Evolutionary conservation across 257 asterid species (phyloP), one percentile per base, ranked within the genome.

Genomic region (Ilex aquifolium): DNA sequence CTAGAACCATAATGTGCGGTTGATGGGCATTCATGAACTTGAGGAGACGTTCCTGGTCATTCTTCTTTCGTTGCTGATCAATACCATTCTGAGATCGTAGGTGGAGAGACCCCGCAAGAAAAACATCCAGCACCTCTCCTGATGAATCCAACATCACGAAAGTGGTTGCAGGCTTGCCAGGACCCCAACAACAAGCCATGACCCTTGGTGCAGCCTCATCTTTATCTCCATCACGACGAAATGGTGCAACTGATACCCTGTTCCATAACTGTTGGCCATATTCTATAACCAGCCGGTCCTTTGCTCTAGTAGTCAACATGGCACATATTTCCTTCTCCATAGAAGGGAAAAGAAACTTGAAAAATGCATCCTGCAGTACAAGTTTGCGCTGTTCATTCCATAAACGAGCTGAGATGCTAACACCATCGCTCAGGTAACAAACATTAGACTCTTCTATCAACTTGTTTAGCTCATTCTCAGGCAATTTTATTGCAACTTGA

Each of bases 121-220:
- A 74, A 32, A 92, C 83, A 76, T 89, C 99, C 70, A 85, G 58
- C 67, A 92, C 91, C 76, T 89, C 99, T 65, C 97, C 99, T 59
- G 96, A 80, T 55, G 99, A 82, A 82, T 92, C 97, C 87, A 92
- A 60, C 99, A 92, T 92, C 62, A 82, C 99, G 72, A 92, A 89
- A 62, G 97, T 92, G 36, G 97, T 92, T 40, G 97, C 85, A 27
- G 97, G 99, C 76, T 89, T 89, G 60, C 99, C 97, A 42, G 95
- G 96, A 54, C 99, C 99, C 99, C 99, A 89, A 75, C 99, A 92
- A 81, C 99, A 89, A 68, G 97, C 99, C 95, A 92, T 80, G 54
- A 92, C 99, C 79, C 99, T 76, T 57, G 97, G 97, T 55, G 91
- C 83, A 66, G 87, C 69, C 67, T 92, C 97, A 72, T 87, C 55